A percentile compares a stretch with the other conserved stretches of the same genome.
These are phyloP conservation scores for Chloranthus sessilifolius DNA, from an alignment of 164 flowering plant genomes.

Conservation along the genomic window DNA sequence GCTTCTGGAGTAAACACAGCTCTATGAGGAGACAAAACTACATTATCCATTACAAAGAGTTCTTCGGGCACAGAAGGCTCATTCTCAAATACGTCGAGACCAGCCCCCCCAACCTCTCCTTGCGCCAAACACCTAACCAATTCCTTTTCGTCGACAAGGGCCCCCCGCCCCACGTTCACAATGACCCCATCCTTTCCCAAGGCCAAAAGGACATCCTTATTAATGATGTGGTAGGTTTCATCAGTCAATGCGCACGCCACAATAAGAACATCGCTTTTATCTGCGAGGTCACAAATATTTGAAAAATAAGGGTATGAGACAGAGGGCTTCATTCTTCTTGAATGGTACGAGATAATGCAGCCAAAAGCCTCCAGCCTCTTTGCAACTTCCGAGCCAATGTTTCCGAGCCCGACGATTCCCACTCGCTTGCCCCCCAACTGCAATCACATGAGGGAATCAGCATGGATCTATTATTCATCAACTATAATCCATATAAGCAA, in stretches of 20 bases:
- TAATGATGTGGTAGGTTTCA: slow-evolving; percentile 54
- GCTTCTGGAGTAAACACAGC: slow-evolving; percentile 49
- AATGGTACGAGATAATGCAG: slow-evolving; percentile 53
- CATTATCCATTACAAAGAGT: slow-evolving; percentile 49
- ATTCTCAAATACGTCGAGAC: slow-evolving; percentile 73
- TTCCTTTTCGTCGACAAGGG: slow-evolving; percentile 64
- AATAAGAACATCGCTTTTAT: slow-evolving; percentile 45
- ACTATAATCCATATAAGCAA: not conserved
- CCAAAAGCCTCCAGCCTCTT: slow-evolving; percentile 64
- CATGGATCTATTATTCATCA: no score
- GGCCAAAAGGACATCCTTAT: slow-evolving; percentile 47
- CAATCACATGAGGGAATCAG: not conserved
- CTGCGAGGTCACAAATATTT: slow-evolving; percentile 43
- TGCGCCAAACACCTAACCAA: slow-evolving; percentile 43
- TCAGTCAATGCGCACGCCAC: slow-evolving; percentile 53
- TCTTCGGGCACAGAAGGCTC: slow-evolving; percentile 69
- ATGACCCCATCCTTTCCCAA: slow-evolving; percentile 61
- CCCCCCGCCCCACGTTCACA: slow-evolving; percentile 63
- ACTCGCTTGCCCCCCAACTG: slow-evolving; percentile 64
- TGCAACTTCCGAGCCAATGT: slow-evolving; percentile 58
- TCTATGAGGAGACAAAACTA: slow-evolving; percentile 58
- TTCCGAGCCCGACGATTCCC: slow-evolving; percentile 74
- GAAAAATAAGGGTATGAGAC: slow-evolving; percentile 38
- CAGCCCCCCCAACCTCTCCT: slow-evolving; percentile 69
- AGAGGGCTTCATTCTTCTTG: slow-evolving; percentile 43